phyloP scores from a whole-genome alignment of 257 asterid genomes.

The Ocimum tenuiflorum region DNA sequence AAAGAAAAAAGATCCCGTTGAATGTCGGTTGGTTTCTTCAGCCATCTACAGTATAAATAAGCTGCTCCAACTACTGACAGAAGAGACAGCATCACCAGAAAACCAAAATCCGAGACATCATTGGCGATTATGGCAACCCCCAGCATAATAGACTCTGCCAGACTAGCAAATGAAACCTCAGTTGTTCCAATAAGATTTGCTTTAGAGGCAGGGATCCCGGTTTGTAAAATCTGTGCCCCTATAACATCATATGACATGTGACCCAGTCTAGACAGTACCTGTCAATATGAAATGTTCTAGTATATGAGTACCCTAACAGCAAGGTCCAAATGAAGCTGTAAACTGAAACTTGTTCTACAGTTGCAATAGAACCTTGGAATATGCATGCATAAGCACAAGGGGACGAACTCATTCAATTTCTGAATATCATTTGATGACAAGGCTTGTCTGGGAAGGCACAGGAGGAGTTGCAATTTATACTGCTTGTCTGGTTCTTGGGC shows the following conservation, averaged over 20 bases:
- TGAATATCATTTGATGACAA: too few species aligned
- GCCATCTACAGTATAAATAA: constrained; percentile 70
- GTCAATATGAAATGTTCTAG: constrained; percentile 21
- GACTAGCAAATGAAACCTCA: constrained; percentile 84
- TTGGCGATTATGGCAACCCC: constrained; percentile 81
- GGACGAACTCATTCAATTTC: too few species aligned
- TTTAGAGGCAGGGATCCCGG: constrained; percentile 90
- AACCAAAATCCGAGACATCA: constrained; percentile 73
- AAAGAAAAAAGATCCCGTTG: constrained; percentile 68
- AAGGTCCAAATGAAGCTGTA: constrained; percentile 7
- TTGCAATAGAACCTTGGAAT: not conserved
- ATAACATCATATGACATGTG: constrained; percentile 85
- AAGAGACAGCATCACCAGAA: constrained; percentile 68
- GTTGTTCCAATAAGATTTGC: constrained; percentile 94
- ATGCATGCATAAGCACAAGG: not conserved
- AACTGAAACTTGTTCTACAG: not conserved
- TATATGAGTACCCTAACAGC: constrained; percentile 2
- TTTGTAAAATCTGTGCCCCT: constrained; percentile 88
- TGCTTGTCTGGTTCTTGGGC: too few species aligned
- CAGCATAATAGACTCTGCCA: constrained; percentile 84
- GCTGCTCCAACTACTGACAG: constrained; percentile 81
- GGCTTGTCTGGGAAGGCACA: too few species aligned
- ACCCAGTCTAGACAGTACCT: constrained; percentile 91
- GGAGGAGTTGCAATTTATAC: too few species aligned
- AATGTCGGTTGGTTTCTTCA: constrained; percentile 63